Evolutionary conservation across 1,284 basidiomycete genomes (phyloP), one percentile per base, ranked within the genome.

Genomic region (Ustilago crameri): DNA sequence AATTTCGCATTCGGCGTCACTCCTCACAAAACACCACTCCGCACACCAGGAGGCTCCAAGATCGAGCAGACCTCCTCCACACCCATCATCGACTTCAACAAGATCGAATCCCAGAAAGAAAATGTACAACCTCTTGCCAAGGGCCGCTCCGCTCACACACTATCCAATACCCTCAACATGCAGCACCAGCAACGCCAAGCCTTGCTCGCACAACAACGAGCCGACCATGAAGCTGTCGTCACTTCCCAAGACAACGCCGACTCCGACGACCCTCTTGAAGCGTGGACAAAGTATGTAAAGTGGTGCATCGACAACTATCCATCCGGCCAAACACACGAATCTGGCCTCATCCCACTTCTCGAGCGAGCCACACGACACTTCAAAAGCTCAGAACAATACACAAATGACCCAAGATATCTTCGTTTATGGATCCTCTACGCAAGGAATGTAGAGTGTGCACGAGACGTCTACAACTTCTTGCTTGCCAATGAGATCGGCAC

Each of bases 391-490:
- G 86, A 87, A 32, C 86, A 89, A 26, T 98, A 95, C 85, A 89
- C 89, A 77, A 89, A 90, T 67, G 95, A 98, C 85, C 84, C 91
- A 53, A 88, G 95, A 38, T 96, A 97, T 84, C 87, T 97, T 47
- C 91, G 91, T 82, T 84, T 95, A 30, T 96, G 94, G 94, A 88
- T 90, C 17, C 86, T 90, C 62, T 93, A 93, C 81, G 81, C 81
- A 1, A 57, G 79, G 27, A 75, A 81, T 42, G 78, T 79, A 22
- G 81, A 83, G 24, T 72, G 67, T 22, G 78, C 80, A 5, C 63
- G 72, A 18, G 71, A 82, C 41, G 67, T 83, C 45, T 79, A 76
- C 75, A 75, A 88, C 85, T 91, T 90, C 81, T 84, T 95, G 51
- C 86, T 93, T 59, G 89, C 89, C 44, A 89, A 89, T 54, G 90